Conservation (phyloP, 2,329 filamentous ascomycete genomes). For the Alternaria incomplexa region DNA sequence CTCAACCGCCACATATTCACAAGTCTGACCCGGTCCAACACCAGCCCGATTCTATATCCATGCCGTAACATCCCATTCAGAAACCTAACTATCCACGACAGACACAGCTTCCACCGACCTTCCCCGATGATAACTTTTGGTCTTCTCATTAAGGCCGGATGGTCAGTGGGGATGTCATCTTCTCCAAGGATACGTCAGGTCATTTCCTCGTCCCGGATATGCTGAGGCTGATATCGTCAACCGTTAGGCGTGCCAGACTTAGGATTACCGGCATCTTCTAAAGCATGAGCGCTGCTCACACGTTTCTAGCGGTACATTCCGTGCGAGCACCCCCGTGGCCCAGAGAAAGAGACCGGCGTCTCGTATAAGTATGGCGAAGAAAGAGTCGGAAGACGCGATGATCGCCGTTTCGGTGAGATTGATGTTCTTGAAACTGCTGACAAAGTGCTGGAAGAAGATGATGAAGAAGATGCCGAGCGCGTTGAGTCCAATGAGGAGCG, state of each 20-base stretch:
- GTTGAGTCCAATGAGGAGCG: constrained; percentile 51
- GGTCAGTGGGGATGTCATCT: not conserved
- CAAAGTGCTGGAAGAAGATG: constrained; percentile 11
- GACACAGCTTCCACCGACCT: accelerated
- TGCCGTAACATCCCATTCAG: not conserved
- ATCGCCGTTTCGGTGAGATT: constrained; percentile 27
- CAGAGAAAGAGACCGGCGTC: constrained; percentile 42
- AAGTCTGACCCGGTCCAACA: not conserved
- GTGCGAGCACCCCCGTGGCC: constrained; percentile 39
- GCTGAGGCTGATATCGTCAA: constrained; percentile 3
- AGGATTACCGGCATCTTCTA: constrained; percentile 33
- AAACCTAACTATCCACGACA: accelerated
- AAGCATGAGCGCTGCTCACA: not conserved
- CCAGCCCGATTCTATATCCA: not conserved
- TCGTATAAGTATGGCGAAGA: constrained; percentile 35
- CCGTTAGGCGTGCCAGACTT: constrained; percentile 32
- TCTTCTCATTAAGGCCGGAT: not conserved
- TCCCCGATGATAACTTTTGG: accelerated
- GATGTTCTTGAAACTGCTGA: constrained; percentile 5
- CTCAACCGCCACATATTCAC: not conserved
- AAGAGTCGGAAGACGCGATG: constrained; percentile 42
- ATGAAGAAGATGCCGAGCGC: constrained; percentile 19
- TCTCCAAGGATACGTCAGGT: too few relatives aligned
- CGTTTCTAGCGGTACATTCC: constrained; percentile 26
- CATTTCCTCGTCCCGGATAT: too few relatives aligned